Evolutionary conservation across 31 red algal species (phyloP).

Genomic region (Odonthalia washingtoniensis): DNA sequence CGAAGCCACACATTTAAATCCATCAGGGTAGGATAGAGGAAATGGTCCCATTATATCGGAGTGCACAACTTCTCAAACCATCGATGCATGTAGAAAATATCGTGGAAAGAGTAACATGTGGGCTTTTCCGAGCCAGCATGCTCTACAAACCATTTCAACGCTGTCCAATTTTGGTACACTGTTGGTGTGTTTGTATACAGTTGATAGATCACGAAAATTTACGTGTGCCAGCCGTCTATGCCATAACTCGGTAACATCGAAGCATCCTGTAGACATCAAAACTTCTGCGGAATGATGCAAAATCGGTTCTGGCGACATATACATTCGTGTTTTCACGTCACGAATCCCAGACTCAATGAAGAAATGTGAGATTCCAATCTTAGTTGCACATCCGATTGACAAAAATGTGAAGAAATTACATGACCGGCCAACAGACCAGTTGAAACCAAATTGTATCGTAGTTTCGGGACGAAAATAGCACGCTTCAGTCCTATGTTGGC

Average conservation of each 20-base stretch:
- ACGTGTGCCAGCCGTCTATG: slow-evolving; percentile 52
- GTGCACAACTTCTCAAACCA: slow-evolving; percentile 28
- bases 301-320: slow-evolving; percentile 4
- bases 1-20: slow-evolving; percentile 14
- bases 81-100: neutral
- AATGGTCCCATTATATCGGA: slow-evolving; percentile 28
- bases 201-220: slow-evolving; percentile 7
- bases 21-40: slow-evolving; percentile 29
- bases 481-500: neutral
- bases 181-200: slow-evolving; percentile 37
- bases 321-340: neutral
- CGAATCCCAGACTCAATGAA: neutral
- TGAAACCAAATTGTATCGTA: slow-evolving; percentile 12
- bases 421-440: slow-evolving; percentile 6
- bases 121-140: slow-evolving; percentile 55
- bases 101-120: slow-evolving; percentile 25
- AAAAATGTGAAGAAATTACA: slow-evolving; percentile 18
- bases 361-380: neutral
- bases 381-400: slow-evolving; percentile 14
- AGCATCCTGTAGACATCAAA: neutral
- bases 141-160: slow-evolving; percentile 9
- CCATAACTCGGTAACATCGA: slow-evolving; percentile 16
- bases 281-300: neutral
- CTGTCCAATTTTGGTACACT: slow-evolving; percentile 9
- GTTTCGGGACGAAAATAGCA: neutral